These are phyloP conservation scores for Curvularia lunata DNA, from an alignment of 2,329 filamentous ascomycete genomes.

Conservation along the genomic window DNA sequence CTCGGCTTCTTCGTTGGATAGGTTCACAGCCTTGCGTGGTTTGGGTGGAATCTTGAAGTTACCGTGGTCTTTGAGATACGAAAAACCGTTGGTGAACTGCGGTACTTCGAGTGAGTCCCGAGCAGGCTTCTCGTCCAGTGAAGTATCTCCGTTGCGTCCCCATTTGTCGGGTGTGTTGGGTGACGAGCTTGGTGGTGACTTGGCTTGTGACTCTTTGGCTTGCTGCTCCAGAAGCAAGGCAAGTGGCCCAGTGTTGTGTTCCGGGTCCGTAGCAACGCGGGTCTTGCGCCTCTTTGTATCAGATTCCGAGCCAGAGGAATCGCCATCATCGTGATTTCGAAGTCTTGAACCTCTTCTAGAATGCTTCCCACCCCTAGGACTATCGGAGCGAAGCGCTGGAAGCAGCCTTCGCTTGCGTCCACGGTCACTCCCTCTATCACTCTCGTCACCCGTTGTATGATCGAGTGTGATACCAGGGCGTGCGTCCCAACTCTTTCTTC, in stretches of 20 bases:
- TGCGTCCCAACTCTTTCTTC: constrained; percentile 44
- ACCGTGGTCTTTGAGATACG: constrained; percentile 23
- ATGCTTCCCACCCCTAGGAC: constrained; percentile 39
- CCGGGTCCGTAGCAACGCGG: constrained; percentile 55
- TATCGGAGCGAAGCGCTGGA: constrained; percentile 43
- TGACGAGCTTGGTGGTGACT: constrained; percentile 49
- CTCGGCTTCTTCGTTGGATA: constrained; percentile 39
- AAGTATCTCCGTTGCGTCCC: constrained; percentile 37
- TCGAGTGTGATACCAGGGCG: constrained; percentile 35
- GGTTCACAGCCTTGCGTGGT: constrained; percentile 21
- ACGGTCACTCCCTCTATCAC: constrained; percentile 46
- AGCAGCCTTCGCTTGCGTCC: constrained; percentile 46
- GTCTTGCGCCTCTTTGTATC: constrained; percentile 59
- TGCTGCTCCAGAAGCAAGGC: constrained; percentile 55
- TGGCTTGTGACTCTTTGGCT: constrained; percentile 43
- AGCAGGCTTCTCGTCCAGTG: constrained; percentile 19
- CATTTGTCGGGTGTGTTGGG: constrained; percentile 53
- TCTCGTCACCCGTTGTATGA: constrained; percentile 44
- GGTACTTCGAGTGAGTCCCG: constrained; percentile 38
- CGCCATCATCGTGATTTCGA: constrained; percentile 37
- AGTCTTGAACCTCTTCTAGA: constrained; percentile 38
- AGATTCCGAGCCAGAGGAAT: constrained; percentile 51
- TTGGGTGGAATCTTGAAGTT: constrained; percentile 32
- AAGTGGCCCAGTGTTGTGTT: constrained; percentile 56
- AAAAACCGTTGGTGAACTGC: constrained; percentile 27